Evolutionary conservation across 1,139 yeast genomes (phyloP).

Genomic region (Casaregolazyma suthepensis): DNA sequence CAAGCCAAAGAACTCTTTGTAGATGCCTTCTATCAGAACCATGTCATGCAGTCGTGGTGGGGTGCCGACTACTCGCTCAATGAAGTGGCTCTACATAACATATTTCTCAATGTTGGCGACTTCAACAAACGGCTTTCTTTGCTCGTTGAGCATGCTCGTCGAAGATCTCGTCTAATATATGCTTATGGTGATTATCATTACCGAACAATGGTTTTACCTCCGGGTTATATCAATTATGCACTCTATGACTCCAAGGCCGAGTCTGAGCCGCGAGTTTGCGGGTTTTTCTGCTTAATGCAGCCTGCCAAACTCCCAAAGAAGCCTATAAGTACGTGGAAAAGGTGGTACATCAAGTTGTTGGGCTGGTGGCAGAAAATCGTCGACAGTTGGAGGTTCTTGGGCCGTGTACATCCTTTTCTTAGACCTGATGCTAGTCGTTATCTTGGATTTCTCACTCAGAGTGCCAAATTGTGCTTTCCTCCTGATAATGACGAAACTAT

Average conservation of each 20-base stretch:
- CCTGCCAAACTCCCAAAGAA: neutral
- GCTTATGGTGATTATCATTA: neutral
- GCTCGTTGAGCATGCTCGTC: neutral
- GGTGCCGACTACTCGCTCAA: neutral
- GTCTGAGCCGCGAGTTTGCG: neutral
- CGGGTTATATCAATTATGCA: neutral
- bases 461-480: neutral
- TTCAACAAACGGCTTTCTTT: neutral
- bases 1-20: neutral
- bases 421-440: neutral
- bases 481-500: slow-evolving; percentile 1
- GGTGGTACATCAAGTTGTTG: neutral
- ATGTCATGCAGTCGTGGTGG: neutral
- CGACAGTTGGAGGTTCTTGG: neutral
- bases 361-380: neutral
- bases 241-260: slow-evolving; percentile 2
- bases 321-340: neutral
- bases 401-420: neutral
- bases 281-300: neutral
- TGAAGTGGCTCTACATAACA: neutral
- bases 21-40: neutral
- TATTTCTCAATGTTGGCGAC: neutral
- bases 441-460: neutral
- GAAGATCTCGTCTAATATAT: neutral
- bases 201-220: neutral